These are phyloP conservation scores for Ophiostoma triangulosporum DNA, from an alignment of 2,329 filamentous ascomycete species.

Conservation along the genomic window DNA sequence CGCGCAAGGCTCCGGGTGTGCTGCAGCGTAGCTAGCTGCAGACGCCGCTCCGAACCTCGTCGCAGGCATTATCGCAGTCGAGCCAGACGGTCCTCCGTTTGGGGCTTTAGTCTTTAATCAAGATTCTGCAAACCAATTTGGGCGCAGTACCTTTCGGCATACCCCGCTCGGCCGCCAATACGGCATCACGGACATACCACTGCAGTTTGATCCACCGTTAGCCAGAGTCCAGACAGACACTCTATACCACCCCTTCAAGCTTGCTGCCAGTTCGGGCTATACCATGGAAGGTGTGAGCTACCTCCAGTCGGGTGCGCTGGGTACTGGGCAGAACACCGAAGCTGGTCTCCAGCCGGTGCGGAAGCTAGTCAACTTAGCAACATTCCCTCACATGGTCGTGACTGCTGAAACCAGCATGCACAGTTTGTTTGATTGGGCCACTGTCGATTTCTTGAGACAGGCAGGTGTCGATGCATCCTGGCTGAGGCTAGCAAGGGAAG, in stretches of 20 bases:
- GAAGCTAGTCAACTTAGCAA: conserved; percentile 32
- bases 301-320: conserved; percentile 9
- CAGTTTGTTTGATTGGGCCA: conserved; percentile 40
- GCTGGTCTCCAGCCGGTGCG: conserved; percentile 14
- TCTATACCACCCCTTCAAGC: neutral
- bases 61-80: conserved; percentile 34
- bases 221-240: neutral
- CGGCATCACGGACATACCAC: conserved; percentile 17
- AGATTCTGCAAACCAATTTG: neutral
- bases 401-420: conserved; percentile 42
- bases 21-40: conserved; percentile 32
- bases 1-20: conserved; percentile 35
- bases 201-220: conserved; percentile 28
- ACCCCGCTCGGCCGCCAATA: neutral
- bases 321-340: neutral
- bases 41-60: conserved; percentile 35
- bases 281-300: conserved; percentile 10
- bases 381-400: conserved; percentile 34
- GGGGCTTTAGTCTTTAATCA: neutral
- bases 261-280: neutral
- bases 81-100: conserved; percentile 40
- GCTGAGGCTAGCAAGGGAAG: conserved; percentile 28
- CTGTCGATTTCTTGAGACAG: conserved; percentile 36
- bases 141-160: neutral
- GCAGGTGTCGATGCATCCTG: conserved; percentile 32